Evolutionary conservation across 2,329 filamentous ascomycete genomes (phyloP).

Genomic region (Monosporascus sp.): DNA sequence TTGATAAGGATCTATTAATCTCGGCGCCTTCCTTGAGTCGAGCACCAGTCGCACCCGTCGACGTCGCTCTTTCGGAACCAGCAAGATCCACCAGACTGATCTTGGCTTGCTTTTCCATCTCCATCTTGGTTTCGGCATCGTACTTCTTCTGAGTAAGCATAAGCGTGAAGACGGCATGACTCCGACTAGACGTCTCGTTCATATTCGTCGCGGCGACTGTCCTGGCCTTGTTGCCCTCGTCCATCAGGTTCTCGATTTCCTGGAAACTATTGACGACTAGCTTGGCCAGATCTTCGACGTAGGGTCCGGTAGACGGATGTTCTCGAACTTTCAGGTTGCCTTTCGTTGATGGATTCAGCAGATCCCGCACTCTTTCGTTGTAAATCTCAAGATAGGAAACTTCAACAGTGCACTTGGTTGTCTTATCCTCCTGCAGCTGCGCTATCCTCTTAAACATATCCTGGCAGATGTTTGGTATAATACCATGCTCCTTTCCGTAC

Average conservation of each 20-base stretch:
- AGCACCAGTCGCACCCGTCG: slow-evolving; percentile 91
- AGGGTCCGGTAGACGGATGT: slow-evolving; percentile 94
- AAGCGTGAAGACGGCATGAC: slow-evolving; percentile 95
- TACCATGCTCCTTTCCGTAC: slow-evolving; percentile 90
- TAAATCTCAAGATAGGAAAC: slow-evolving; percentile 99
- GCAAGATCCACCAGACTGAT: slow-evolving; percentile 97
- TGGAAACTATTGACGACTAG: slow-evolving; percentile 87
- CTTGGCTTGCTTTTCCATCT: slow-evolving; percentile 94
- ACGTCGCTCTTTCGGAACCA: slow-evolving; percentile 94
- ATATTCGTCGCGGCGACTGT: slow-evolving; percentile 98
- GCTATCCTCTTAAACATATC: slow-evolving; percentile 92
- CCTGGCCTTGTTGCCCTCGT: slow-evolving; percentile 97
- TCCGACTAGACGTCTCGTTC: slow-evolving; percentile 98
- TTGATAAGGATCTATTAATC: slow-evolving; percentile 95
- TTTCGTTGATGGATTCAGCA: slow-evolving; percentile 92
- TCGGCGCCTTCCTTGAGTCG: slow-evolving; percentile 96
- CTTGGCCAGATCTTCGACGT: slow-evolving; percentile 96
- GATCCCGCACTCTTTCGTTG: slow-evolving; percentile 92
- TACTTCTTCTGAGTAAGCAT: slow-evolving; percentile 91
- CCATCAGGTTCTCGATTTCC: slow-evolving; percentile 97
- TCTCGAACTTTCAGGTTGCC: slow-evolving; percentile 96
- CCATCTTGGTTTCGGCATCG: slow-evolving; percentile 91
- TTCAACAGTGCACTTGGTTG: slow-evolving; percentile 85
- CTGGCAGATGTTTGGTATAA: slow-evolving; percentile 95
- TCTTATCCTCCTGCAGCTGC: slow-evolving; percentile 64